Percentiles rank a stretch among this genome's conserved stretches.
phyloP scores from a whole-genome alignment of 31 red algal genomes.

The Porphyra umbilicalis region DNA sequence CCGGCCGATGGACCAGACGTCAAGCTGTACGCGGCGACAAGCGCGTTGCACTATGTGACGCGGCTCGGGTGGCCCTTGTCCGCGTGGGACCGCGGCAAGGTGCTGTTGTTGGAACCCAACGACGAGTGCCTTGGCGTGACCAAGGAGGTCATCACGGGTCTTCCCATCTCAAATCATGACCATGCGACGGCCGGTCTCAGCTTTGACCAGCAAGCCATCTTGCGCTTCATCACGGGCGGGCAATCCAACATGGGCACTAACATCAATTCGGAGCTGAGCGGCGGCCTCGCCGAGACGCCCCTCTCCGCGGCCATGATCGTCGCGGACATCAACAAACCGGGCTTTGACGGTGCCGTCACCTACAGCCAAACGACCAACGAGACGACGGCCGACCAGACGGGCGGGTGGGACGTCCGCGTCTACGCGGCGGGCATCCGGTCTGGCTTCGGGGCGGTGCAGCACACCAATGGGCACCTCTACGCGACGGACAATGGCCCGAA shows the following conservation, averaged over 20 bases:
- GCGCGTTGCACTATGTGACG: constrained; percentile 13
- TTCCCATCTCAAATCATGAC: constrained; percentile 38
- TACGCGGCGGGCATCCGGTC: constrained; percentile 29
- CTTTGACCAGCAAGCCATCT: constrained; percentile 21
- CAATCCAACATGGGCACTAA: constrained; percentile 26
- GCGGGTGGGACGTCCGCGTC: constrained; percentile 19
- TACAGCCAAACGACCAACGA: constrained; percentile 24
- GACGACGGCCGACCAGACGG: constrained; percentile 1
- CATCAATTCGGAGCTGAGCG: constrained; percentile 25
- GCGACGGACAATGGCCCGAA: constrained; percentile 46
- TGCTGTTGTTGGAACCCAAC: constrained; percentile 22
- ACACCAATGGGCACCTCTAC: constrained; percentile 33
- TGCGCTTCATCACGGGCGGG: constrained; percentile 21
- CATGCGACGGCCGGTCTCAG: constrained; percentile 19
- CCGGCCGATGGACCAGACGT: constrained; percentile 12
- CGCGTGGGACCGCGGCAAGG: constrained; percentile 26
- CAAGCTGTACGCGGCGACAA: constrained; percentile 17
- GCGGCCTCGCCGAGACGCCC: constrained; percentile 29
- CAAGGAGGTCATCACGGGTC: constrained; percentile 31
- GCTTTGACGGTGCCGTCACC: constrained; percentile 35
- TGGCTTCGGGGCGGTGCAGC: constrained; percentile 12
- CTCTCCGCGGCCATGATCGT: constrained; percentile 24
- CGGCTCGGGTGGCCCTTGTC: background rate
- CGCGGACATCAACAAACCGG: constrained; percentile 9
- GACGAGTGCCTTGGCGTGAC: constrained; percentile 19